phyloP scores from a whole-genome alignment of 164 flowering plant genomes.

The Chimonanthus praecox region DNA sequence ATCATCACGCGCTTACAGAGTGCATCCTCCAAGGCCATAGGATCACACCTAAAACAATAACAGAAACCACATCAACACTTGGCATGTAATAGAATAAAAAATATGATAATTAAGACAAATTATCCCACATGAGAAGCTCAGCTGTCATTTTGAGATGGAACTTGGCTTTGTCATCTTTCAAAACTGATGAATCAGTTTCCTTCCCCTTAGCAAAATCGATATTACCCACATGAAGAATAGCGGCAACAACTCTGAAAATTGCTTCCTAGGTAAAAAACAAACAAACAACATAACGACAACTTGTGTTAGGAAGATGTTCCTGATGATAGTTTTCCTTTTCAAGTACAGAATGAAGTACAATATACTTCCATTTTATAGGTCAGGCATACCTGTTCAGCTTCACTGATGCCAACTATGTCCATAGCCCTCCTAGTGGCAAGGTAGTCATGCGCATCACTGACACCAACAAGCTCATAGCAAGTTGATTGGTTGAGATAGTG shows the following conservation, averaged over 20 bases:
- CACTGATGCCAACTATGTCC: conserved; percentile 77
- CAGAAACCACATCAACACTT: too few species aligned
- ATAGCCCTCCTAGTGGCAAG: conserved; percentile 80
- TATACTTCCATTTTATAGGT: neutral
- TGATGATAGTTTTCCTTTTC: neutral
- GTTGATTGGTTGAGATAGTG: conserved; percentile 87
- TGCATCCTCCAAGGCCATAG: conserved; percentile 60
- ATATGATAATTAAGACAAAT: neutral
- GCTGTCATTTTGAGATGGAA: conserved; percentile 76
- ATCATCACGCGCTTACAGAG: conserved; percentile 72
- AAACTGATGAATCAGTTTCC: conserved; percentile 61
- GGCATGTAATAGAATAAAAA: too few species aligned
- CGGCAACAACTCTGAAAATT: conserved; percentile 78
- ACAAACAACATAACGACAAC: neutral
- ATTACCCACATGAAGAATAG: conserved; percentile 87
- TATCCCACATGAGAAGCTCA: conserved; percentile 65
- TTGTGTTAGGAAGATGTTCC: conserved; percentile 1
- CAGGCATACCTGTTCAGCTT: conserved; percentile 64
- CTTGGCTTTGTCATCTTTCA: conserved; percentile 56
- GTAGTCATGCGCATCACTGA: conserved; percentile 67
- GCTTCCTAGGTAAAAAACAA: conserved; percentile 49
- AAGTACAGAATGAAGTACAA: neutral
- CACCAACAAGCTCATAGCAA: conserved; percentile 72
- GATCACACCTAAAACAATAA: conserved; percentile 56
- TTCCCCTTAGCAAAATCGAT: conserved; percentile 60